Conservation (phyloP, 163 green algal genomes). For the Trebouxia gelatinosa region DNA sequence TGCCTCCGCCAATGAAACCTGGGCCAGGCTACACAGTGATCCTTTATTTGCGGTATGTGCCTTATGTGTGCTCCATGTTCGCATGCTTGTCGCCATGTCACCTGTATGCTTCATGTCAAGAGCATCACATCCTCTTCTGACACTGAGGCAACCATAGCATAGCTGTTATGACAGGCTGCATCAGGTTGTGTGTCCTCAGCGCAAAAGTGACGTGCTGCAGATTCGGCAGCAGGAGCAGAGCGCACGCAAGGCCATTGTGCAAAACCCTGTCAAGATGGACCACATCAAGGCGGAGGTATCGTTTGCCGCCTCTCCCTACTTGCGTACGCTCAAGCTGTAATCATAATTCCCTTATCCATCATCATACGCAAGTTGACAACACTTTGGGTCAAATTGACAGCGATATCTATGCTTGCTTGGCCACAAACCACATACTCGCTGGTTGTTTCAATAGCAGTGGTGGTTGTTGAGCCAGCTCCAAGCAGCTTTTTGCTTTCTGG, state of each 20-base stretch:
- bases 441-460: no score
- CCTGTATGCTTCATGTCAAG: neutral
- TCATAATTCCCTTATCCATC: no score
- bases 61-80: neutral
- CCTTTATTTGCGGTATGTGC: slow-evolving; percentile 76
- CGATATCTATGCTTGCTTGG: no score
- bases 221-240: slow-evolving; percentile 84
- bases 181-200: no score
- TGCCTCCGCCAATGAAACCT: slow-evolving; percentile 81
- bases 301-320: neutral
- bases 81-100: neutral
- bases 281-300: slow-evolving; percentile 72
- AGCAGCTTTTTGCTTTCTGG: no score
- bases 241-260: slow-evolving; percentile 62
- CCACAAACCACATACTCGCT: no score
- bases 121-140: neutral
- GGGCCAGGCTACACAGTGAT: slow-evolving; percentile 83
- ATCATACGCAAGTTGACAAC: no score
- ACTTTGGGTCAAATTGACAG: no score
- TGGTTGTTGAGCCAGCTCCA: no score
- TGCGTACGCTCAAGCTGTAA: neutral
- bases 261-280: slow-evolving; percentile 87
- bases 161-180: no score
- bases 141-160: no score
- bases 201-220: slow-evolving; percentile 26